Evolutionary conservation across 176 grass and related monocot species (phyloP), one percentile per base, ranked within the genome.

Genomic region (Guadua angustifolia): DNA sequence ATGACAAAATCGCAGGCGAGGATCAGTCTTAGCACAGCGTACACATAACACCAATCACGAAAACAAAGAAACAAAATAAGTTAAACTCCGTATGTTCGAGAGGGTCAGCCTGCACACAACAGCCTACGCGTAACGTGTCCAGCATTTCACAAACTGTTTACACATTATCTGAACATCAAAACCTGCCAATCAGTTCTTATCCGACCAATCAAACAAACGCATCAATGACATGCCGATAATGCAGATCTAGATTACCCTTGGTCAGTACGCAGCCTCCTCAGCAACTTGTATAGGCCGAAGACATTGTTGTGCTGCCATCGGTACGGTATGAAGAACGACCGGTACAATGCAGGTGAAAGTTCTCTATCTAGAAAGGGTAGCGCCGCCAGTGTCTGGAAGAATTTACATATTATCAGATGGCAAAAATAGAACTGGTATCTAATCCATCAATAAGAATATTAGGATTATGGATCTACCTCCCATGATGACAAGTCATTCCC

Each of bases 291-390:
- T 53, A 94, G 38, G 21, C 96, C 96, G 40, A 99, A 99, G 71
- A 92, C 78, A 74, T 99, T 99, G 55, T 95, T 92, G 36, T 90
- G 74, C 79, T 89, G 85, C 96, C 96, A 99, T 77, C 82, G 87
- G 64, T 99, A 82, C 1, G 96, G 96, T 75, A 99, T 89, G 64
- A 99, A 99, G 88, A 99, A 99, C 0, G 96, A 99, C 7, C 96
- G 80, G 64, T 95, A 90, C 21, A 87, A 80, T 69, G 96, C 89
- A 32, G 96, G 96, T 4, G 96, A 99, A 55, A 92, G 85, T 71
- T 99, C 93, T 90, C 96, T 92, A 62, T 99, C 96, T 17, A 99
- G 83, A 81, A 87, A 99, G 18, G 79, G 96, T 43, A 99, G 16
- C 19, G 91, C 85, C 4, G 91, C 89, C 55, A 95, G 43, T 46